Conservation (phyloP, 805 yeast genomes). For the Yarrowia deformans region DNA sequence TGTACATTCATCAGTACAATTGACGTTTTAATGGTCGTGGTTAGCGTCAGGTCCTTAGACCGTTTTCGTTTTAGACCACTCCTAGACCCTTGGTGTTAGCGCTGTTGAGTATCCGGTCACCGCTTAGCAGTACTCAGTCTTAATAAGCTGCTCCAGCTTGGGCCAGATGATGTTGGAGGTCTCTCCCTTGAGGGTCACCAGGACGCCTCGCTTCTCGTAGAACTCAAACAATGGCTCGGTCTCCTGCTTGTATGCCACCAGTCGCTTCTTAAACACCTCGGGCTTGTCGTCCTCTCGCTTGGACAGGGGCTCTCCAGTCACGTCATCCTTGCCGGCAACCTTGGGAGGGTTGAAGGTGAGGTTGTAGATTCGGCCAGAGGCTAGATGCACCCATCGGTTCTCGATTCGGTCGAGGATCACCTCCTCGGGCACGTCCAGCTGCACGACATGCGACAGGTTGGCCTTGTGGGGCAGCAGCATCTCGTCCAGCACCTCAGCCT, state of each 20-base stretch:
- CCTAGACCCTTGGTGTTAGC: conserved; percentile 16
- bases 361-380: conserved; percentile 88
- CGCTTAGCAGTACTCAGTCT: conserved; percentile 22
- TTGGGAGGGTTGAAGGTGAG: conserved; percentile 89
- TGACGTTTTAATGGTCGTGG: conserved; percentile 4
- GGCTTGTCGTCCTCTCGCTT: conserved; percentile 86
- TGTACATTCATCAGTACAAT: conserved; percentile 30
- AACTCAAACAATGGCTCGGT: conserved; percentile 71
- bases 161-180: conserved; percentile 88
- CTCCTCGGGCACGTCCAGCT: conserved; percentile 83
- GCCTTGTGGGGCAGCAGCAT: conserved; percentile 53
- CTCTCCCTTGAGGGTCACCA: conserved; percentile 69
- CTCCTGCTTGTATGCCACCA: conserved; percentile 65
- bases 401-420: conserved; percentile 82
- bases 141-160: conserved; percentile 54
- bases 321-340: conserved; percentile 78
- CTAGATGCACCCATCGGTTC: conserved; percentile 82
- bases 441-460: conserved; percentile 77
- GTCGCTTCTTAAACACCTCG: conserved; percentile 68
- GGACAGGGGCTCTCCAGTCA: conserved; percentile 84
- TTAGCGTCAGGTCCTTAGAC: background rate
- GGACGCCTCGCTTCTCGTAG: conserved; percentile 60
- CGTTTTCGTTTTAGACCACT: too few relatives aligned
- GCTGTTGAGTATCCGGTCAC: background rate
- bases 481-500: conserved; percentile 67